These are phyloP conservation scores for Cyclotella baltica DNA, from an alignment of 108 stramenopile genomes.

Conservation along the genomic window DNA sequence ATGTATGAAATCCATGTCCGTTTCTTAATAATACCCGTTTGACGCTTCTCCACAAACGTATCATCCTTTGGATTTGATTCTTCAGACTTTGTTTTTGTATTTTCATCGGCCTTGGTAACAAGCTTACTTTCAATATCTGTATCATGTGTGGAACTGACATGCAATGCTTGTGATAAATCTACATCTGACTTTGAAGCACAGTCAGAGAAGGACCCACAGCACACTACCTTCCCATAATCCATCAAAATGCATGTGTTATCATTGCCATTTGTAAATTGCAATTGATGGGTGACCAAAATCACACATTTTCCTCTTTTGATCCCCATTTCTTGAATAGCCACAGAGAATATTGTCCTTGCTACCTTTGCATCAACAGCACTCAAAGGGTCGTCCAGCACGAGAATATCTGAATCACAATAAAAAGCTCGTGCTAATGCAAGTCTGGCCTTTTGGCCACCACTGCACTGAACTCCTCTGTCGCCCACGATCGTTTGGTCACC, in stretches of 20 bases:
- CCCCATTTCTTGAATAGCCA: constrained; percentile 71
- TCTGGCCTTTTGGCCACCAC: constrained; percentile 94
- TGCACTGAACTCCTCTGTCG: constrained; percentile 90
- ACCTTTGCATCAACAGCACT: constrained; percentile 93
- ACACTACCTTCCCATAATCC: constrained; percentile 62
- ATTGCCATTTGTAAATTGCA: constrained; percentile 76
- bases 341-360: constrained; percentile 80
- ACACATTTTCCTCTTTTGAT: constrained; percentile 68
- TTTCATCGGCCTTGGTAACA: background rate
- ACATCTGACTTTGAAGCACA: constrained; percentile 67
- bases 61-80: constrained; percentile 15
- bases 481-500: constrained; percentile 91
- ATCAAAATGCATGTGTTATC: constrained; percentile 75
- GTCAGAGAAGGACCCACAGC: constrained; percentile 71
- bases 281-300: constrained; percentile 93
- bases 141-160: constrained; percentile 10
- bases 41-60: constrained; percentile 72
- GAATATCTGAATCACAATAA: constrained; percentile 69
- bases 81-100: background rate
- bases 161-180: constrained; percentile 28
- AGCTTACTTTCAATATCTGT: background rate
- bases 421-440: constrained; percentile 85
- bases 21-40: constrained; percentile 69
- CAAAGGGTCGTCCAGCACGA: constrained; percentile 92
- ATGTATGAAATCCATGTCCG: constrained; percentile 78